phyloP scores from a whole-genome alignment of 1,139 yeast species.

The Candida glucosophila region DNA sequence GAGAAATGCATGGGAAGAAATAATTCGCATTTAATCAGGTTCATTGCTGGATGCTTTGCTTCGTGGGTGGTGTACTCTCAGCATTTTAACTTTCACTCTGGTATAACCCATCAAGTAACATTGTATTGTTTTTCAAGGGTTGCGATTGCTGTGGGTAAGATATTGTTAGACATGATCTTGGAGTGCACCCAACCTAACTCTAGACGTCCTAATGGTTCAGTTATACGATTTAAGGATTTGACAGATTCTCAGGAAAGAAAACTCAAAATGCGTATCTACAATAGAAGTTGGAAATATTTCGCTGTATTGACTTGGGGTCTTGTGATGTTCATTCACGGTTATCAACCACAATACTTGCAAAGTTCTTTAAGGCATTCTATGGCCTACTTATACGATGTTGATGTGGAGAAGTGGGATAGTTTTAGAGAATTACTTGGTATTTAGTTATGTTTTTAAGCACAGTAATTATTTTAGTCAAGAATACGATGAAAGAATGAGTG shows the following conservation, averaged over 20 bases:
- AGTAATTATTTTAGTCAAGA: too few relatives aligned
- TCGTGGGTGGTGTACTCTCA: constrained; percentile 64
- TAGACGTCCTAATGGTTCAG: constrained; percentile 12
- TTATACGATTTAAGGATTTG: constrained; percentile 21
- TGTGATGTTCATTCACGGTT: constrained; percentile 64
- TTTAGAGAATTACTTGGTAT: constrained; percentile 38
- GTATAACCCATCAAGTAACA: constrained; percentile 52
- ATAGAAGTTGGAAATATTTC: constrained; percentile 52
- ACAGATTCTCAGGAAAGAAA: constrained; percentile 24
- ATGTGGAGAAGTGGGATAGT: constrained; percentile 31
- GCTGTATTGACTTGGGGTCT: constrained; percentile 71
- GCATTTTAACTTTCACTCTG: constrained; percentile 36
- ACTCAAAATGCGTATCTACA: constrained; percentile 26
- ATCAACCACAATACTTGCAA: constrained; percentile 57
- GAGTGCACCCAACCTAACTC: constrained; percentile 29
- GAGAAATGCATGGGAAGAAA: constrained; percentile 29
- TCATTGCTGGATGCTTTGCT: constrained; percentile 57
- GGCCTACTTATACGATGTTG: constrained; percentile 62
- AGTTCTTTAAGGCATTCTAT: constrained; percentile 61
- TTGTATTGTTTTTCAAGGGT: constrained; percentile 56
- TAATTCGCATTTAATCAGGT: constrained; percentile 28
- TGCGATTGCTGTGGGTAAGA: constrained; percentile 44
- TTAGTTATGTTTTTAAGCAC: too few relatives aligned
- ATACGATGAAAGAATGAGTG: too few relatives aligned
- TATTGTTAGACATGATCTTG: constrained; percentile 30